Percentiles rank a stretch among this genome's conserved stretches.
phyloP scores from a whole-genome alignment of 2,329 filamentous ascomycete genomes.

The Epichloe baconii region DNA sequence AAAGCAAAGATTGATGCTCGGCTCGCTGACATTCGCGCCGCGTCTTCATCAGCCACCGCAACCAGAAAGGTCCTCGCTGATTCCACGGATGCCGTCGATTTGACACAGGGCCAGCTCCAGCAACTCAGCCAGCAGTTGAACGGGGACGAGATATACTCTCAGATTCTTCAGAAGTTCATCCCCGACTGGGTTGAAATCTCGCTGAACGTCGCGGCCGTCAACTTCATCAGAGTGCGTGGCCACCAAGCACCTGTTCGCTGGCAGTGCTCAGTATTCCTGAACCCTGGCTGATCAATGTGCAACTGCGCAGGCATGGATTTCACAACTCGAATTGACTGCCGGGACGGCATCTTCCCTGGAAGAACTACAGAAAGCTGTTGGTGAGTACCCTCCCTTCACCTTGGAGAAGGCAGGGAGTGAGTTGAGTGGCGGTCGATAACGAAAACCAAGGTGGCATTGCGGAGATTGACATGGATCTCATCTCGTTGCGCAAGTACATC shows the following conservation, averaged over 20 bases:
- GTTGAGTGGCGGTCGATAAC: neutral
- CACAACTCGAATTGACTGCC: neutral
- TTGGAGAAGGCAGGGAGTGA: neutral
- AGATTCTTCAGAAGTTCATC: neutral
- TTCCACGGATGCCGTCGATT: neutral
- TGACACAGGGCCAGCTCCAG: neutral
- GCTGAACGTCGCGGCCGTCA: neutral
- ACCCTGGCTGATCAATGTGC: too few species aligned
- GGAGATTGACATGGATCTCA: neutral
- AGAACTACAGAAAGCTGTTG: neutral
- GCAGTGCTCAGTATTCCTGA: neutral
- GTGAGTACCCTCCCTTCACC: neutral
- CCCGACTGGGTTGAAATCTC: neutral
- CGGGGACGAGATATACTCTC: neutral
- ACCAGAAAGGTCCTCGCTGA: neutral
- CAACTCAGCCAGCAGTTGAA: neutral
- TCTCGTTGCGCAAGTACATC: neutral
- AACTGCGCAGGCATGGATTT: neutral
- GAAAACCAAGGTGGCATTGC: neutral
- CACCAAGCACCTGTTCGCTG: neutral
- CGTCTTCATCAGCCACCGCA: neutral
- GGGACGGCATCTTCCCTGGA: neutral
- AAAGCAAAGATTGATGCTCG: neutral
- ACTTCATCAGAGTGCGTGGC: neutral
- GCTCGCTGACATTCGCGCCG: neutral